Base-by-base conservation (phyloP, 2,329 filamentous ascomycete genomes). In the Aspergillus sp. region DNA sequence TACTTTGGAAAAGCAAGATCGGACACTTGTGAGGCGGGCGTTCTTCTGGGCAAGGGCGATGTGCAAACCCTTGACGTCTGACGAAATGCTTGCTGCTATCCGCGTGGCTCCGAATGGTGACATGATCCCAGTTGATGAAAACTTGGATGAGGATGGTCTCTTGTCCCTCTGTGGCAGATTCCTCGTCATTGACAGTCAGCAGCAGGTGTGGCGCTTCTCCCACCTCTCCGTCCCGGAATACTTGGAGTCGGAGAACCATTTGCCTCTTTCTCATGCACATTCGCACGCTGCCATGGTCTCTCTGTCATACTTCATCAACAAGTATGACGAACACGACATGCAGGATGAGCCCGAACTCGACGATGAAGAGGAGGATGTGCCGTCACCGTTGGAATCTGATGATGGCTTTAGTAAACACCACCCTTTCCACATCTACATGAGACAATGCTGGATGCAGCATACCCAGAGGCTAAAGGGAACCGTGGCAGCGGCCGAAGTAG, bases 151-250 rank as follows among this genome's bases (percentile, higher is more conserved):
- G n/a, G 40, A 56, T 5, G 49, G 51, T 1, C 33, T 64, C 5
- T n/a, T 60, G 5, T 57, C 57, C 5, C 54, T 62, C 9, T 64
- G 61, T 17, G 51, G 53, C 37, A 56, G 59, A n/a, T 37, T 64
- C 13, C 45, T 64, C 6, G 41, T 45, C 4, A 17, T 64, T 39
- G 62, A 62, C 17, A 51, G 52, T 8, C 42, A 60, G 45, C 22
- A 17, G 34, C 17, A 52, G 4, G 40, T 57, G 13, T 64, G 60
- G 62, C 50, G 62, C 11, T 56, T 62, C 22, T 30, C 60, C 2
- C 62, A 64, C 52, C 45, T 62, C 2, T 62, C 60, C 1, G 62
- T 61, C 17, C 24, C 40, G 34, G 60, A 64, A 51, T 64, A 58
- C 24, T 48, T 64, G 3, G 56, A 64, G 11, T 20, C 50, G 20